phyloP scores from a whole-genome alignment of 2,329 filamentous ascomycete species.

The Capronia americana region DNA sequence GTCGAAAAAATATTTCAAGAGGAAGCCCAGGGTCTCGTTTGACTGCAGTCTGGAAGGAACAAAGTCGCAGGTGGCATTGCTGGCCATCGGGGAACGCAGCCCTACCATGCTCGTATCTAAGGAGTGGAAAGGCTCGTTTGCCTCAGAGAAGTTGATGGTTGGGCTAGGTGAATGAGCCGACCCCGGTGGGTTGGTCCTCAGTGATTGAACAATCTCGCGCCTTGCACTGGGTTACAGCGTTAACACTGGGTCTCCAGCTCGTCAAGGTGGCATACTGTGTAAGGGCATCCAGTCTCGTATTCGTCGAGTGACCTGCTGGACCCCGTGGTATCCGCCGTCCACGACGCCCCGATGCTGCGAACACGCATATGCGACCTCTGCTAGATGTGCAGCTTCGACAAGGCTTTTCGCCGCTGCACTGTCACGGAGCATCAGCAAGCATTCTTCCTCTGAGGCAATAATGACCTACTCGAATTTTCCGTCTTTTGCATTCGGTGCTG shows the following conservation, averaged over 20 bases:
- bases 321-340: background rate
- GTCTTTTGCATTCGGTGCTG: constrained; percentile 4
- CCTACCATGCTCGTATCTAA: no score
- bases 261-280: constrained; percentile 1
- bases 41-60: constrained; percentile 5
- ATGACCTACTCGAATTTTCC: constrained; percentile 2
- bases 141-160: background rate
- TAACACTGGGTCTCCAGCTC: background rate
- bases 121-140: background rate
- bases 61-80: background rate
- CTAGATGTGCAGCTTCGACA: constrained; percentile 16
- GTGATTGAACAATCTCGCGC: constrained; percentile 5
- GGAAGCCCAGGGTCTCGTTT: constrained; percentile 3
- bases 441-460: background rate
- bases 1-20: constrained; percentile 18
- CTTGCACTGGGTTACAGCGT: background rate
- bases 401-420: constrained; percentile 18
- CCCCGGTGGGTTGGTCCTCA: background rate
- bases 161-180: background rate
- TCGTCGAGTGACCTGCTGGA: background rate
- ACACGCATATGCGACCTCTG: constrained; percentile 8
- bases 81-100: no score
- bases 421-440: background rate
- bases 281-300: background rate
- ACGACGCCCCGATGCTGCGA: background rate